Evolutionary conservation across 2,329 filamentous ascomycete genomes (phyloP), one percentile per base, ranked within the genome.

Genomic region (Teratosphaeria zuluensis): DNA sequence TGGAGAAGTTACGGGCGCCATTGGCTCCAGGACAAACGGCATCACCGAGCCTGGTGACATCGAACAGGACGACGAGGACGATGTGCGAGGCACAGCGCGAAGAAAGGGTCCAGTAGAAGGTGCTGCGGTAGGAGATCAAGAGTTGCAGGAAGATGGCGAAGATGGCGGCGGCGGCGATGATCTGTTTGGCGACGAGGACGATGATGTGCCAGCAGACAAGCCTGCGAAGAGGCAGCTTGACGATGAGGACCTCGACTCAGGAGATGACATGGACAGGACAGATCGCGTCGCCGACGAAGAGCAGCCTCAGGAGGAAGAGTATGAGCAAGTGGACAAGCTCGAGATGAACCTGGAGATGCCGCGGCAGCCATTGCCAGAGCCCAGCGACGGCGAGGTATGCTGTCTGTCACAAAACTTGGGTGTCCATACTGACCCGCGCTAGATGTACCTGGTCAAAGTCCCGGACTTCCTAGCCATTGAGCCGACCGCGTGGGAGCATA

Each of bases 381-480:
- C 87, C 42, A 84, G 81, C 63, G 86, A 91, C 69, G 85, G 85
- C 68, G 82, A 84, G 71, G 87, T 91, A 76, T 59, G 69, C 51
- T 14, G 1, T 46, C 19, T 55, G 16, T 32, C n/a, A 16, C 19
- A 16, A 46, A 16, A 42, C 4, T 8, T 28, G 28, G 52, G 4
- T 14, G 4, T 14, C 2, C 12, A 9, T 54, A 53, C 57, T 60
- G 46, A 64, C 58, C 6, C 5, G 2, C 6, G 32, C 14, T 58
- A 89, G 86, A 77, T 89, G 54, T 86, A 87, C 72, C 79, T 87
- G 4, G 73, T 91, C 66, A 86, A 85, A 64, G 80, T 92, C 1
- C 89, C 89, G 32, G 80, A 82, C 24, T 92, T 92, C 74, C 76
- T 92, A 66, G 83, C 82, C 56, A 80, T 91, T 63, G 79, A 88